Evolutionary conservation across 2,329 filamentous ascomycete species (phyloP).

Genomic region (Alternaria angustiovoidea): DNA sequence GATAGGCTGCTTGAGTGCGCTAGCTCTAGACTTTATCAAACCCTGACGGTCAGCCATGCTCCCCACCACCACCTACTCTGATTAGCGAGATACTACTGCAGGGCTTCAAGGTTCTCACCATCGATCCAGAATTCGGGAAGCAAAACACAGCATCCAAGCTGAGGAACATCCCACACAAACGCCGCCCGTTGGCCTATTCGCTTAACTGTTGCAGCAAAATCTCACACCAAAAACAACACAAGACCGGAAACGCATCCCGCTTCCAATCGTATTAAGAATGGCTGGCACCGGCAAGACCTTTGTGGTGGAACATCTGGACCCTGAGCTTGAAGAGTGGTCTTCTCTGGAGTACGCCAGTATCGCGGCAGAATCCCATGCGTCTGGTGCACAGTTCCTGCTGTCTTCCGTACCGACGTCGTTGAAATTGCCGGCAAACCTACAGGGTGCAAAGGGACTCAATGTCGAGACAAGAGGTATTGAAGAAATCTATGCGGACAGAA

Average conservation of each 20-base stretch:
- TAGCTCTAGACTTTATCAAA: conserved; percentile 20
- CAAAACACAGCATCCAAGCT: not conserved
- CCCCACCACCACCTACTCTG: conserved; percentile 31
- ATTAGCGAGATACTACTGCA: conserved; percentile 39
- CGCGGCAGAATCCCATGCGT: conserved; percentile 76
- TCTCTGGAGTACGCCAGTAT: conserved; percentile 91
- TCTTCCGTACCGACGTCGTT: conserved; percentile 79
- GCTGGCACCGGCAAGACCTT: conserved; percentile 69
- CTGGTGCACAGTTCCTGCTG: conserved; percentile 76
- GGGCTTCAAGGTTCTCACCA: conserved; percentile 33
- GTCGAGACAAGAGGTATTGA: conserved; percentile 83
- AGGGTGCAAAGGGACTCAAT: conserved; percentile 67
- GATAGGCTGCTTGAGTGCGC: conserved; percentile 27
- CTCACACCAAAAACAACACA: conserved; percentile 12
- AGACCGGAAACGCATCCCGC: conserved; percentile 24
- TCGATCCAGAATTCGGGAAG: conserved; percentile 20
- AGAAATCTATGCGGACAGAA: conserved; percentile 75
- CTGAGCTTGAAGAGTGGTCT: conserved; percentile 93
- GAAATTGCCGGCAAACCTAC: conserved; percentile 66
- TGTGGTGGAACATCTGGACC: conserved; percentile 95
- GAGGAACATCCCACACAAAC: not conserved
- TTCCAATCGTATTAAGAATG: conserved; percentile 33
- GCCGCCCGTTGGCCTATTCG: conserved; percentile 8
- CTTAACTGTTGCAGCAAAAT: conserved; percentile 7
- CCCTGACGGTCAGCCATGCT: conserved; percentile 22